Conservation (phyloP, 441 rosid genomes). For the Erodium chrysanthum region DNA sequence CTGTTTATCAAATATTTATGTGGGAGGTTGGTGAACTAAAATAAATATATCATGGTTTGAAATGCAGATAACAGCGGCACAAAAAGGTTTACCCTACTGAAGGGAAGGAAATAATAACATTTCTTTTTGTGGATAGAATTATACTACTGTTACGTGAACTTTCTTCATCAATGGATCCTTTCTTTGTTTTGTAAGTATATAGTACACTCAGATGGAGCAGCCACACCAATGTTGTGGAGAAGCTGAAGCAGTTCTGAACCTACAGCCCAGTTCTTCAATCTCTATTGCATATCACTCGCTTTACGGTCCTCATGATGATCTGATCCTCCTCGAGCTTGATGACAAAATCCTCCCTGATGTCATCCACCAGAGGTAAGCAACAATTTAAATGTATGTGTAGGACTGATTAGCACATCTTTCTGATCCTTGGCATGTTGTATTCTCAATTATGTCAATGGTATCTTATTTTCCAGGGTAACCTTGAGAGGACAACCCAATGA, state of each 20-base stretch:
- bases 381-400: background rate
- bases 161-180: no score
- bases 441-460: background rate
- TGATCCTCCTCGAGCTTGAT: conserved; percentile 64
- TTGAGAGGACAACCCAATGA: conserved; percentile 76
- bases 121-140: background rate
- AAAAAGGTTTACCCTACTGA: background rate
- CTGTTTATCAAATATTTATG: background rate
- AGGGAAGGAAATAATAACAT: background rate
- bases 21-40: background rate
- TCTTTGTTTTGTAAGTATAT: no score
- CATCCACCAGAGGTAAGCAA: conserved; percentile 41
- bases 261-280: conserved; percentile 38
- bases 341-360: conserved; percentile 54
- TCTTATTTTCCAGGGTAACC: conserved; percentile 37
- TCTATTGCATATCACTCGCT: conserved; percentile 52
- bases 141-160: background rate
- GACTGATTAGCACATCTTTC: no score
- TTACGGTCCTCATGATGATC: conserved; percentile 60
- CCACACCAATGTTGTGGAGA: background rate
- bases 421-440: background rate
- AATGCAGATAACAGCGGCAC: background rate
- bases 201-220: background rate
- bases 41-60: background rate
- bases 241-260: conserved; percentile 39